Base-by-base conservation (phyloP, 345 rosid genomes). In the Dovyalis caffra region DNA sequence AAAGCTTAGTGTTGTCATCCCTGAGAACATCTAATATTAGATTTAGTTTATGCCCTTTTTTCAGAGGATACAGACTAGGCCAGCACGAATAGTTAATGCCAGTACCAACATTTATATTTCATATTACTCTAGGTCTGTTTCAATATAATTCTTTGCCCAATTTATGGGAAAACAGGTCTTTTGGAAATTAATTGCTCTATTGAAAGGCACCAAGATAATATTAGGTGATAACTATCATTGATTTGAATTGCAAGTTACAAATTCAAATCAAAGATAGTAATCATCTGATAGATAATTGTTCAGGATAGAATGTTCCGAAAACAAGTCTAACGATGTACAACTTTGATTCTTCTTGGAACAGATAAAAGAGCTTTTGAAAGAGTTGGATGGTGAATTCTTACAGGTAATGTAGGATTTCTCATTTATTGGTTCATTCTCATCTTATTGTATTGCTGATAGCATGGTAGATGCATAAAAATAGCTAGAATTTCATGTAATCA, bases 331-430 rank as follows among this genome's bases (percentile, higher is more conserved):
- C 70, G 28, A 56, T n/a, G 4, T 70, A 23, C 69, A 64, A 65
- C 62, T 3, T 33, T 57, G 5, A 18, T 61, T 4, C n/a, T 81
- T 73, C 45, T 64, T 69, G 26, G 3, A 34, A 74, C 89, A 94
- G 98, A 85, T 92, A 66, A 82, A 76, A 61, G 90, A 87, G 81
- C 74, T 92, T 66, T 79, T 94, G 64, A 87, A 84, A 83, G 95
- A 88, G 66, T 72, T 94, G 62, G 95, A 87, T 37, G 98, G 98
- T 12, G 95, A 92, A 85, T 94, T 94, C 77, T 68, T 94, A 84
- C 85, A 90, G 97, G 98, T 92, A 85, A 69, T 31, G 8, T 32
- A 25, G 31, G 14, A 20, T 25, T 31, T 58, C 18, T 40, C 23
- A 12, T 56, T 64, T 58, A 26, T 71, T 28, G 16, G 23, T 64